Base-by-base conservation (phyloP, 1,139 yeast genomes). In the Saccharomyces hybrid region DNA sequence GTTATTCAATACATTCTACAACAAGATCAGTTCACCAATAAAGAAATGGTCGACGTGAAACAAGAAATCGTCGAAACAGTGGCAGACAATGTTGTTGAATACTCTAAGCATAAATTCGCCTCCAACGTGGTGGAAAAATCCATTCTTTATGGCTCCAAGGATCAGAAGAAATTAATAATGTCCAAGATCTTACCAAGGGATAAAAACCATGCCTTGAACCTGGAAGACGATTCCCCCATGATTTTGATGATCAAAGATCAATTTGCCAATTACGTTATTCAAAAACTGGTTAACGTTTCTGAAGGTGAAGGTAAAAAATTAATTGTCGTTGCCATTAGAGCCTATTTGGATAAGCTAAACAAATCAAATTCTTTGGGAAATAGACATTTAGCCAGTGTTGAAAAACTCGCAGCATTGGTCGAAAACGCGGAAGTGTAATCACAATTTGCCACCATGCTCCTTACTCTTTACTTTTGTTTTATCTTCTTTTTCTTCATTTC, bases 81-180 rank as follows among this genome's bases (percentile, higher is more conserved):
- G 12, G 65, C 74, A 28, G 75, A 77, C 29, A 83, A 88, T 34
- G 84, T 93, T 52, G 88, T 93, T 38, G 82, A 80, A 53, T 86
- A 90, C 59, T 88, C 96, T 14, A 86, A 89, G 64, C 99, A 95
- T 74, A 95, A 95, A 71, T 95, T 90, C 76, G 99, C 99, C 1
- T 89, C 97, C 0, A 95, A 95, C 71, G 99, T 95, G 29, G 96
- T 93, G 64, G 99, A 95, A 71, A 91, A 89, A 69, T 88, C 96
- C 65, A 89, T 93, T 54, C 79, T 88, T 55, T 81, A 78, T 69
- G 95, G 96, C 42, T 76, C 81, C 19, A 71, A 73, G 6, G 75
- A 73, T 7, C 96, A 90, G 71, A 78, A 90, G 59, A 73, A 75
- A 55, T 70, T 76, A 49, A 79, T 93, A 49, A 79, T 88, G 53